phyloP scores from a whole-genome alignment of 768 basidiomycete species.

The Macrolepiota fuliginosa region DNA sequence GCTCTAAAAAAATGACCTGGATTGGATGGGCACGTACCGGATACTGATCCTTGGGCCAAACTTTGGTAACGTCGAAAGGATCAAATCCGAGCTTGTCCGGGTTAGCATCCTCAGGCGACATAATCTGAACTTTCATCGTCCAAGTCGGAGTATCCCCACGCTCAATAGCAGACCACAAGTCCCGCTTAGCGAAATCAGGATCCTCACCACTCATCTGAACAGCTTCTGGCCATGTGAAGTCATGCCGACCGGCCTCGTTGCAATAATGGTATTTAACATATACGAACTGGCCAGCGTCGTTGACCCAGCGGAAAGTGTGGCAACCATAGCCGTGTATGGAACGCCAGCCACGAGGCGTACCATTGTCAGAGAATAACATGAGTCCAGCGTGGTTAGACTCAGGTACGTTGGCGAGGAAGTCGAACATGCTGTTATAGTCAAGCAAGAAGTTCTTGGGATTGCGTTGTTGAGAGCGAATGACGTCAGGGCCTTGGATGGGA shows the following conservation, averaged over 20 bases:
- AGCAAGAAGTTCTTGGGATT: constrained; percentile 11
- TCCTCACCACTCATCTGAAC: constrained; percentile 12
- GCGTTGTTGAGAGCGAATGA: constrained; percentile 15
- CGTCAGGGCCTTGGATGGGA: constrained; percentile 14
- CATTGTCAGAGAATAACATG: constrained; percentile 15
- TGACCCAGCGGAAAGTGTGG: constrained; percentile 16
- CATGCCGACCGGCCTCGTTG: constrained; percentile 5
- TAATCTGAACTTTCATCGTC: constrained; percentile 15
- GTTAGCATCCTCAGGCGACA: constrained; percentile 13
- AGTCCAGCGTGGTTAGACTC: constrained; percentile 14
- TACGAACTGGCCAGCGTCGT: constrained; percentile 10
- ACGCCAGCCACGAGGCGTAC: constrained; percentile 12
- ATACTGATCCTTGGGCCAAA: constrained; percentile 11
- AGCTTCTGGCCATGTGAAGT: constrained; percentile 14
- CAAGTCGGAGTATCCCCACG: constrained; percentile 13
- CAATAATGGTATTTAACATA: constrained; percentile 15
- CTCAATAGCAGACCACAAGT: constrained; percentile 12
- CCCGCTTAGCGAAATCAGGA: constrained; percentile 13
- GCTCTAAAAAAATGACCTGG: neutral
- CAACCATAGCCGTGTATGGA: constrained; percentile 13
- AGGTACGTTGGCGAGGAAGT: constrained; percentile 14
- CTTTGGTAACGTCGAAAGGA: constrained; percentile 15
- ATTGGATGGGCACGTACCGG: neutral
- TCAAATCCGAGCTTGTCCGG: constrained; percentile 15
- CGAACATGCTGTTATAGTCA: constrained; percentile 13